Percentiles rank a stretch among this genome's conserved stretches.
Conservation (phyloP, 306 rosid genomes). For the Crotalaria pallida region DNA sequence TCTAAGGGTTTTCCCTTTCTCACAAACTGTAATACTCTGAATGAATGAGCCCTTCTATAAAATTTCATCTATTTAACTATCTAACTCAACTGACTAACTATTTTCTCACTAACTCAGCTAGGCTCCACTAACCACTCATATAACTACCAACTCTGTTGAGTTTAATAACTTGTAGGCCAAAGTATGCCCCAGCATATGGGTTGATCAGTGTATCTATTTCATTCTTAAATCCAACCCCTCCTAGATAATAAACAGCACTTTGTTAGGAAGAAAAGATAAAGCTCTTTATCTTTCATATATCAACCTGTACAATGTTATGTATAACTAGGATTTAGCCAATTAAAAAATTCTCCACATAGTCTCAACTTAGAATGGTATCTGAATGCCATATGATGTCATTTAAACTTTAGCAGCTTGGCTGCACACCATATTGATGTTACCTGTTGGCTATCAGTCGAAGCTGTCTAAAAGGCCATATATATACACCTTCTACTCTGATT, state of each 20-base stretch:
- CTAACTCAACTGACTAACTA: background rate
- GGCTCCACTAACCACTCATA: background rate
- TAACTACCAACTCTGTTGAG: background rate
- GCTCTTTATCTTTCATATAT: background rate
- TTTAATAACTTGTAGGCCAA: no score
- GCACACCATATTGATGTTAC: slow-evolving; percentile 23
- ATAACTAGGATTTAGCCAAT: background rate
- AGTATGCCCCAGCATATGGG: background rate
- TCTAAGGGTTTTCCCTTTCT: background rate
- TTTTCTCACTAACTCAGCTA: background rate
- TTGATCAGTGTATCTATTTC: background rate
- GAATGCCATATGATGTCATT: background rate
- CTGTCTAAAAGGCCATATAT: slow-evolving; percentile 98
- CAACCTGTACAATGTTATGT: background rate
- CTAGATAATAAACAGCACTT: background rate
- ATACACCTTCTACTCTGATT: slow-evolving; percentile 97
- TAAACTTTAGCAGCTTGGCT: no score
- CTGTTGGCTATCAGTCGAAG: slow-evolving; percentile 96
- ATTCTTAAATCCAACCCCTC: background rate
- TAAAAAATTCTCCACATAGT: no score
- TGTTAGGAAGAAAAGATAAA: background rate
- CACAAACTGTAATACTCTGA: background rate
- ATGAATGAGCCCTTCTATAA: background rate
- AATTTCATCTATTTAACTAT: background rate
- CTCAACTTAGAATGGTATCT: background rate